phyloP scores from a whole-genome alignment of 2,329 filamentous ascomycete species.

The Aspergillus latus region DNA sequence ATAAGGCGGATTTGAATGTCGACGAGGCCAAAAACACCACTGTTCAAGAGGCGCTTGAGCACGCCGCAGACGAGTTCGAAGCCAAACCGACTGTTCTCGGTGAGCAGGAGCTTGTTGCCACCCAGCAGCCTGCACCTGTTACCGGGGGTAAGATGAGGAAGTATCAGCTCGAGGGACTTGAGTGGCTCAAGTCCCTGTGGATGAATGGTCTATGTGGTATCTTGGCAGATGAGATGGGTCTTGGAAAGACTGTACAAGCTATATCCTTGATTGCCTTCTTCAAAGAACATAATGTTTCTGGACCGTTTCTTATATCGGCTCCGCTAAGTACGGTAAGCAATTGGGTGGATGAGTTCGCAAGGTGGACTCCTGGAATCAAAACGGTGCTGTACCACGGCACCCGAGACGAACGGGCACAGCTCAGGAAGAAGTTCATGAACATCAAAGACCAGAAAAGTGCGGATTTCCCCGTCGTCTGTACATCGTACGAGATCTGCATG shows the following conservation, averaged over 20 bases:
- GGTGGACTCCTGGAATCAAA: slow-evolving; percentile 86
- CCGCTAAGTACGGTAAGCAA: slow-evolving; percentile 90
- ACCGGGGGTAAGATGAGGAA: slow-evolving; percentile 86
- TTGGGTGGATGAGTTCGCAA: slow-evolving; percentile 91
- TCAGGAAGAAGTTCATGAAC: slow-evolving; percentile 72
- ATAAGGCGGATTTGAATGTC: slow-evolving; percentile 57
- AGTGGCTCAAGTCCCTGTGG: slow-evolving; percentile 81
- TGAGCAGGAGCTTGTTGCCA: slow-evolving; percentile 71
- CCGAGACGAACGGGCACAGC: slow-evolving; percentile 70
- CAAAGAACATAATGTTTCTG: slow-evolving; percentile 81
- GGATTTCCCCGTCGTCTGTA: slow-evolving; percentile 88
- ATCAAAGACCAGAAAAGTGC: slow-evolving; percentile 63
- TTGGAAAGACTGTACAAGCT: slow-evolving; percentile 89
- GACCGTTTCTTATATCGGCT: slow-evolving; percentile 86
- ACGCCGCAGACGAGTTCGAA: slow-evolving; percentile 58
- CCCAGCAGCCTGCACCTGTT: slow-evolving; percentile 80
- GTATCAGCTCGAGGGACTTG: slow-evolving; percentile 90
- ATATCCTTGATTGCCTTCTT: slow-evolving; percentile 85
- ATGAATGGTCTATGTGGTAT: slow-evolving; percentile 93
- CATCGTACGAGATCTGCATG: slow-evolving; percentile 94
- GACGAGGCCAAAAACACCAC: slow-evolving; percentile 51
- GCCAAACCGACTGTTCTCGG: slow-evolving; percentile 62
- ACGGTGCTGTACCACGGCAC: slow-evolving; percentile 89
- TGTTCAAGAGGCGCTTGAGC: slow-evolving; percentile 58
- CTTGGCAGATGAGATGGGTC: slow-evolving; percentile 89